Percentiles rank a stretch among this genome's conserved stretches.
Evolutionary conservation across 805 yeast species (phyloP).

Genomic region (Ogataea siamensis): DNA sequence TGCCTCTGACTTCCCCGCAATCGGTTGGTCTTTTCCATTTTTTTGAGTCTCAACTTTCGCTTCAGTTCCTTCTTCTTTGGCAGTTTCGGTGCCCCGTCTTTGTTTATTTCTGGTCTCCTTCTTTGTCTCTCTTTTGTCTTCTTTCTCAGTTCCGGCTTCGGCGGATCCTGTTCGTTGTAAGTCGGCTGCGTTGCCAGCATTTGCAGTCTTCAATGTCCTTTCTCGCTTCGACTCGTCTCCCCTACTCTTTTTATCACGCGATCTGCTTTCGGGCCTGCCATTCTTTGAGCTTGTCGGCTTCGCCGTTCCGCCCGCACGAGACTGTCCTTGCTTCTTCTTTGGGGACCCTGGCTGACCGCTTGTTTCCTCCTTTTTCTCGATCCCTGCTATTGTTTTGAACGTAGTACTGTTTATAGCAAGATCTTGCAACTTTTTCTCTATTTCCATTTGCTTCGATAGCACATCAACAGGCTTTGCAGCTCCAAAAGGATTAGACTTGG

Average conservation of each 20-base stretch:
- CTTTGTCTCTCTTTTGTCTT: constrained; percentile 3
- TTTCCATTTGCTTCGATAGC: constrained; percentile 57
- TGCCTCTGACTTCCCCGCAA: too few species aligned
- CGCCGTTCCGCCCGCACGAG: neutral
- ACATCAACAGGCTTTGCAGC: constrained; percentile 84
- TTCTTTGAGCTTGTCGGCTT: neutral
- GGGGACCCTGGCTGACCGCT: constrained; percentile 10
- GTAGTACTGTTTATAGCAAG: constrained; percentile 47
- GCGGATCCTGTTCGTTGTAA: too few species aligned
- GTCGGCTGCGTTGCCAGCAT: too few species aligned
- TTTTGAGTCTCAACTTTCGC: too few species aligned
- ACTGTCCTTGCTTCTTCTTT: constrained; percentile 1
- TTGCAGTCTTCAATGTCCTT: neutral
- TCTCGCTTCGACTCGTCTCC: constrained; percentile 1
- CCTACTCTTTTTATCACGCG: constrained; percentile 2
- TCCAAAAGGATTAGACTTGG: constrained; percentile 72
- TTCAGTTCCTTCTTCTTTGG: neutral
- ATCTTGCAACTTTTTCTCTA: constrained; percentile 48
- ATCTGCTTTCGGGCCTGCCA: constrained; percentile 1
- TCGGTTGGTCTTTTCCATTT: too few species aligned
- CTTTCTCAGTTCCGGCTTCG: too few species aligned
- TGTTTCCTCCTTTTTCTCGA: constrained; percentile 14
- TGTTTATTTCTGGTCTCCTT: too few species aligned
- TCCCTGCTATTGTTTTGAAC: constrained; percentile 30
- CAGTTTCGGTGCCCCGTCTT: too few species aligned